Base-by-base conservation (phyloP, 2,329 filamentous ascomycete genomes). In the Cyanodermella asteris region DNA sequence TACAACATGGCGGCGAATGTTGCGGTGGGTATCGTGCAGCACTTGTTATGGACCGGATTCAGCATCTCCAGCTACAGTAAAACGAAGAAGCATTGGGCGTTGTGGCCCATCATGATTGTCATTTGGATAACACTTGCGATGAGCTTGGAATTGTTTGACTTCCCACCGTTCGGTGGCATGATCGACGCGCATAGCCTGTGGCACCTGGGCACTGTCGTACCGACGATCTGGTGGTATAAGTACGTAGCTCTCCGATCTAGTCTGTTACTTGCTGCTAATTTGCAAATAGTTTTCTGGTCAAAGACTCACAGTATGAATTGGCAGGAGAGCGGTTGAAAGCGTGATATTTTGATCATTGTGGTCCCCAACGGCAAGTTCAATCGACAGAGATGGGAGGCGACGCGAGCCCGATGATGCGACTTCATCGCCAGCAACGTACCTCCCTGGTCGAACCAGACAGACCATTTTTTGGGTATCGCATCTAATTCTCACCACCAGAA, bases 1-100 rank as follows among this genome's bases (percentile, higher is more conserved):
- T 97, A 97, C 53, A 97, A 97, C 46, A 94, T 97, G 81, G 69
- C 74, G 2, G 87, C 82, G 25, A 97, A 94, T 41, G 76, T 97
- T 12, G 67, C 63, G 3, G 65, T 75, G 7, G 87, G 87, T 4
- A 56, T 81, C 20, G 47, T 82, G 4, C 72, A 81, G 43, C 91
- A 94, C 40, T 26, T 71, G 4, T 51, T 94, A 29, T 94, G 87
- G 87, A 76, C 61, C 21, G 74, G 65, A 47, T 93, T 91, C 50
- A 82, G 75, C 44, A 65, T 75, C 37, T 53, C 55, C 35, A 64
- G 72, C 37, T 94, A 84, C 50, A 56, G 60, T 34, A 67, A 68
- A 46, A 65, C 73, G 11, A 65, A 68, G 22, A 64, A 72, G 34
- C 49, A 60, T 11, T 97, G 87, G 87, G 71, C 81, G 14, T 66